Conservation (phyloP, 805 yeast genomes). For the Zygoascus biomembranicola region DNA sequence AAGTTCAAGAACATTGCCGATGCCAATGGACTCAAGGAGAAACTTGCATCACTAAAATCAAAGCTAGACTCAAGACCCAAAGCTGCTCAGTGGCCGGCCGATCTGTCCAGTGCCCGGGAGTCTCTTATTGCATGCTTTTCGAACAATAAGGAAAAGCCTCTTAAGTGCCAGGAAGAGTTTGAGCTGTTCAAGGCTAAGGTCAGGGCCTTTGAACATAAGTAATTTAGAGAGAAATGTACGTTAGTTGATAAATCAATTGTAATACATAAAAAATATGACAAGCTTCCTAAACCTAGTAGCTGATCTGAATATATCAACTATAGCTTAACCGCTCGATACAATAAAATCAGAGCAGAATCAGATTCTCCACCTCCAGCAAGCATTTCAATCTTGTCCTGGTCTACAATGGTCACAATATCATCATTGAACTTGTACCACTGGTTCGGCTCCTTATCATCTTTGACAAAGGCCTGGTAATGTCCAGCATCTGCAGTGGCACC, state of each 20-base stretch:
- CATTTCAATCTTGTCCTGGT: constrained; percentile 70
- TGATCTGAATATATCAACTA: not conserved
- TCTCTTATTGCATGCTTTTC: constrained; percentile 25
- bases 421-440: constrained; percentile 95
- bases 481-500: constrained; percentile 97
- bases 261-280: not conserved
- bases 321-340: constrained; percentile 58
- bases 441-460: constrained; percentile 53
- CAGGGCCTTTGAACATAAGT: not conserved
- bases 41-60: constrained; percentile 24
- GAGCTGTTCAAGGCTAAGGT: constrained; percentile 19
- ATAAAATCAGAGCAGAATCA: constrained; percentile 83
- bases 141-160: constrained; percentile 24
- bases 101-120: constrained; percentile 22
- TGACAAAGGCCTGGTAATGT: constrained; percentile 87
- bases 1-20: constrained; percentile 8
- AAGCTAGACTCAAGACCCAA: constrained; percentile 26
- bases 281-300: too few species aligned
- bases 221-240: not conserved
- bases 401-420: constrained; percentile 74
- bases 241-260: not conserved
- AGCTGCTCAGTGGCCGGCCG: constrained; percentile 22
- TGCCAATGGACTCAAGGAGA: constrained; percentile 16
- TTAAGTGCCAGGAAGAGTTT: constrained; percentile 27
- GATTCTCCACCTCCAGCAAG: constrained; percentile 97